Percentiles rank a stretch among this genome's conserved stretches.
Evolutionary conservation across 106 monocot genomes (phyloP).

Genomic region (Acanthochlamys bracteata): DNA sequence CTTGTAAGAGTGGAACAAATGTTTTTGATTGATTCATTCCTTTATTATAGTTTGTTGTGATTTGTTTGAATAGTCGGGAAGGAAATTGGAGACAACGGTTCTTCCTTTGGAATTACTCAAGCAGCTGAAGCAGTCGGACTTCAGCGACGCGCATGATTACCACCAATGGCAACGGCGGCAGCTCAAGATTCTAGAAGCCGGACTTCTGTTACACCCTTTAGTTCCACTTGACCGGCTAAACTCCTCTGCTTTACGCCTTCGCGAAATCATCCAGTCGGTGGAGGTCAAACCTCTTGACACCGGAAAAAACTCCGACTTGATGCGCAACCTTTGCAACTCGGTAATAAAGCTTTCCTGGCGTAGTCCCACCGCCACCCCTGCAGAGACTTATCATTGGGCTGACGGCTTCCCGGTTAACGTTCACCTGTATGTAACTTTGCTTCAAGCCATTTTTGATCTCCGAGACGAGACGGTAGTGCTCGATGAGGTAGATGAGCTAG

Average conservation of each 20-base stretch:
- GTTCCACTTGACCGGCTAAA: slow-evolving; percentile 26
- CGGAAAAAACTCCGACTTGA: slow-evolving; percentile 30
- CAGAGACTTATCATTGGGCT: slow-evolving; percentile 28
- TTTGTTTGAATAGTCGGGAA: slow-evolving; percentile 21
- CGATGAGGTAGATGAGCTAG: slow-evolving; percentile 40
- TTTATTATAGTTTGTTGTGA: no score
- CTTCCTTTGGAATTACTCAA: slow-evolving; percentile 42
- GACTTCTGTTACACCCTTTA: slow-evolving; percentile 29
- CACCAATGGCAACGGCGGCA: slow-evolving; percentile 39
- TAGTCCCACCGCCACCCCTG: not conserved
- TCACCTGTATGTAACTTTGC: slow-evolving; percentile 28
- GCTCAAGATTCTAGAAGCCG: slow-evolving; percentile 32
- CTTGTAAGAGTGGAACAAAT: no score
- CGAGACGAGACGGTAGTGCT: slow-evolving; percentile 25
- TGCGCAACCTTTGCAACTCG: slow-evolving; percentile 24
- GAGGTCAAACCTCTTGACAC: slow-evolving; percentile 36
- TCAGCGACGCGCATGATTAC: slow-evolving; percentile 27
- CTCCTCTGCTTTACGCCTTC: slow-evolving; percentile 15
- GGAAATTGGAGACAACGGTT: slow-evolving; percentile 35
- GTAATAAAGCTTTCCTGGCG: slow-evolving; percentile 26
- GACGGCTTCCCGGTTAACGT: slow-evolving; percentile 42
- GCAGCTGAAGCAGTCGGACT: slow-evolving; percentile 36
- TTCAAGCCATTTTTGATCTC: slow-evolving; percentile 37
- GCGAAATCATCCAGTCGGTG: slow-evolving; percentile 13
- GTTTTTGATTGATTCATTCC: no score